phyloP scores from a whole-genome alignment of 2,329 filamentous ascomycete species.

The Aspergillus sojae region DNA sequence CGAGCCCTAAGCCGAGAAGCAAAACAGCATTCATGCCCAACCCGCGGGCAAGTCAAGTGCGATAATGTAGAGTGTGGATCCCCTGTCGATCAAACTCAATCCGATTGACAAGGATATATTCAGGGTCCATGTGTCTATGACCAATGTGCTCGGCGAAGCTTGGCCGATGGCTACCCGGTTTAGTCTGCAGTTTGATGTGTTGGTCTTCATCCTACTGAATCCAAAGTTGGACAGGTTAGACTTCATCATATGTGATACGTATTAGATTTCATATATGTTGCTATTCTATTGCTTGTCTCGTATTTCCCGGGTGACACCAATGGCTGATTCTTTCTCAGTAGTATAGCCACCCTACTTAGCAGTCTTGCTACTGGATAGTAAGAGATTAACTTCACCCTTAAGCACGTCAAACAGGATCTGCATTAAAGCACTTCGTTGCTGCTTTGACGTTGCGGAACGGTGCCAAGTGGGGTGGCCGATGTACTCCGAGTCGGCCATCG shows the following conservation, averaged over 20 bases:
- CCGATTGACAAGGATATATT: not conserved
- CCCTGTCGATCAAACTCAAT: not conserved
- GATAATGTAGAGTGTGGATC: not conserved
- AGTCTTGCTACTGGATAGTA: not conserved
- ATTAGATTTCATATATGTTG: not conserved
- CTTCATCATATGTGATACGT: not conserved
- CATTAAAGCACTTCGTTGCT: not conserved
- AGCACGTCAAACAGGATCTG: not conserved
- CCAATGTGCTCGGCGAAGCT: not conserved
- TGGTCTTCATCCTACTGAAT: not conserved
- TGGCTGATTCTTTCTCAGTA: not conserved
- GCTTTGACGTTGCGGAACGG: not conserved
- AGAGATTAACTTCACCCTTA: not conserved
- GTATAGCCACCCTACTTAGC: not conserved
- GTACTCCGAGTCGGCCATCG: not conserved
- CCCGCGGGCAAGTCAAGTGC: not conserved
- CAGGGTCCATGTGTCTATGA: not conserved
- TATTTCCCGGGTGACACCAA: fast-evolving
- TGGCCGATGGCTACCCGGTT: not conserved
- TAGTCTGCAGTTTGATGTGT: not conserved
- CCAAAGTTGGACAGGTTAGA: too few relatives aligned
- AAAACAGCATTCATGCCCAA: not conserved
- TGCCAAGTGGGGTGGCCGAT: not conserved
- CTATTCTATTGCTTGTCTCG: not conserved
- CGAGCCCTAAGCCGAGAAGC: not conserved